Conservation (phyloP, 164 flowering plant genomes). For the Sedum album region DNA sequence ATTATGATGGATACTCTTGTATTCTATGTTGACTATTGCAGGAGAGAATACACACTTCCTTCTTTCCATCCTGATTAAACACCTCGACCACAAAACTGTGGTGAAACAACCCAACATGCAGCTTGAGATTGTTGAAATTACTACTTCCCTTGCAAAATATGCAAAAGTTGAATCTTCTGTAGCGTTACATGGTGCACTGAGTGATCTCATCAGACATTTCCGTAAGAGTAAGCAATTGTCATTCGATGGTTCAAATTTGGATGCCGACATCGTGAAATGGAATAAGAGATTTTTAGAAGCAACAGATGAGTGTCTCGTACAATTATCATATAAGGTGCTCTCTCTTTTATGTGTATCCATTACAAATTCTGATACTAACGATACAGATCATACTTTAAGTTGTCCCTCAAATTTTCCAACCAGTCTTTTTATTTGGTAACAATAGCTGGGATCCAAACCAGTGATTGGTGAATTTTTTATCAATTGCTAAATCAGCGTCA, state of each 20-base stretch:
- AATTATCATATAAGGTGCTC: conserved; percentile 56
- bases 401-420: no score
- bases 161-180: conserved; percentile 62
- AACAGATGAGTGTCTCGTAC: conserved; percentile 79
- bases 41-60: conserved; percentile 72
- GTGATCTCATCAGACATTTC: conserved; percentile 78
- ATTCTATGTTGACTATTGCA: conserved; percentile 21
- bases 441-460: no score
- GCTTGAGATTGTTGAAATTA: conserved; percentile 66
- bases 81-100: conserved; percentile 89
- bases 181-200: conserved; percentile 66
- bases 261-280: conserved; percentile 47
- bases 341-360: background rate
- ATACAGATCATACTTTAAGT: no score
- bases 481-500: background rate
- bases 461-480: background rate
- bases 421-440: no score
- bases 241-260: conserved; percentile 64
- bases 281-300: conserved; percentile 53
- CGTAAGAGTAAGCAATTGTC: conserved; percentile 78
- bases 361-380: background rate
- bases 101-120: conserved; percentile 79
- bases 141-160: conserved; percentile 51
- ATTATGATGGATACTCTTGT: background rate
- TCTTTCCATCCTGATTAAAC: conserved; percentile 75